Evolutionary conservation across 306 rosid genomes (phyloP), one percentile per base, ranked within the genome.

Genomic region (Begonia fuchsioides): DNA sequence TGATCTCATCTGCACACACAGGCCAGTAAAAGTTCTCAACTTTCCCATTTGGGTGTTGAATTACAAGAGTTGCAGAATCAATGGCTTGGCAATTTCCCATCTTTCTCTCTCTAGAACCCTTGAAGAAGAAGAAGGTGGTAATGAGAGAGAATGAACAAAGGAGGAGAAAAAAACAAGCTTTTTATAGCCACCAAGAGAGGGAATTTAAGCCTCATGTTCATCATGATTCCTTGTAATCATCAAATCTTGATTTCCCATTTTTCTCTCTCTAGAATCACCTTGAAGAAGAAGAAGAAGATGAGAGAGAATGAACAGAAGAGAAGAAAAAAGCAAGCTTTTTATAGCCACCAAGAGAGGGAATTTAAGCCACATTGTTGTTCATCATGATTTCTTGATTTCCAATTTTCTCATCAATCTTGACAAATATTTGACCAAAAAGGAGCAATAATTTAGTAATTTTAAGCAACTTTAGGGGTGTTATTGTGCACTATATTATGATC

Each of bases 11-110:
- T 11, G 98, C 98, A 68, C 66, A 76, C 43, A 90, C 83, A 40
- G 87, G 71, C 79, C 82, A 79, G 68, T 76, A 84, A 13, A 79
- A 56, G 46, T 50, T 85, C 56, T 90, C 95, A 32, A 60, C 82
- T 69, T 90, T 85, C 32, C 98, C 98, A 73, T 64, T 79, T 18
- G 98, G 94, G 52, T 85, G 86, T 41, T 90, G 94, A 26, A 90
- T 76, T 32, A 79, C 92, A 17, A 90, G 68, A 10, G 87, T 81
- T 52, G 98, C 98, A 14, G 98, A 72, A 76, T 90, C 98, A 66
- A 79, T 64, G 41, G 98, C 98, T 68, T 90, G 98, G 14, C 98
- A 90, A 55, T 90, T 90, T 38, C 98, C 98, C 98, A 90, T 84
- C 45, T 53, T 18, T 52, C 46, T 59, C 62, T 43, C 59, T 50